Conservation (phyloP, 805 yeast species). For the Zygoascus flipseniorum region DNA sequence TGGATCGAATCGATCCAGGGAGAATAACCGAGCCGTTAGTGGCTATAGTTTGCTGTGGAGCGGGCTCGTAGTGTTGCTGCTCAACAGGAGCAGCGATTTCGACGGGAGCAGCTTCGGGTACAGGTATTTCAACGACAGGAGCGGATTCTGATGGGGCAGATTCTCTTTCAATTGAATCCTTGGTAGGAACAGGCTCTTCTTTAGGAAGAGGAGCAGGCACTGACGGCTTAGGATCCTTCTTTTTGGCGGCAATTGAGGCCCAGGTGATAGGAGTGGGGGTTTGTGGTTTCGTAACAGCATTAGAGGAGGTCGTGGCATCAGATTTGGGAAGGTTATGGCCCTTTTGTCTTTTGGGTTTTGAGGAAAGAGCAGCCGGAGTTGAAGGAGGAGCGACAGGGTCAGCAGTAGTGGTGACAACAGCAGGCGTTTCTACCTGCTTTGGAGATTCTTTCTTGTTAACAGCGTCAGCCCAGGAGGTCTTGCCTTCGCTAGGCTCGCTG, state of each 20-base stretch:
- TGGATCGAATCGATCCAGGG: slow-evolving; percentile 37
- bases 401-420: neutral
- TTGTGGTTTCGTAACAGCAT: slow-evolving; percentile 7
- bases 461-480: slow-evolving; percentile 1
- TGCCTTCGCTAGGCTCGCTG: neutral
- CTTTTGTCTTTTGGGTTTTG: neutral
- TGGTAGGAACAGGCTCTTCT: slow-evolving; percentile 7
- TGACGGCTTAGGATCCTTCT: slow-evolving; percentile 16
- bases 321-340: neutral
- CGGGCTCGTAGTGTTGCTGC: slow-evolving; percentile 12
- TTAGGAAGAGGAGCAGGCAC: slow-evolving; percentile 11
- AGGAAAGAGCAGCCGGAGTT: neutral
- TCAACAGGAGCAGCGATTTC: slow-evolving; percentile 8
- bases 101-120: slow-evolving; percentile 26
- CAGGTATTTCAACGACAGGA: slow-evolving; percentile 13
- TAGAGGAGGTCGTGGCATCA: slow-evolving; percentile 1
- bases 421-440: neutral
- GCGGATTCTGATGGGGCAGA: slow-evolving; percentile 5
- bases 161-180: slow-evolving; percentile 8
- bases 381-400: slow-evolving; percentile 4
- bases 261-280: slow-evolving; percentile 8
- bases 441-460: neutral
- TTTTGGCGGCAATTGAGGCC: slow-evolving; percentile 4
- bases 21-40: slow-evolving; percentile 38
- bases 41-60: slow-evolving; percentile 11